A percentile compares a stretch with the other conserved stretches of the same genome.
phyloP scores from a whole-genome alignment of 2,329 filamentous ascomycete species.

The Trichoderma lentiforme region DNA sequence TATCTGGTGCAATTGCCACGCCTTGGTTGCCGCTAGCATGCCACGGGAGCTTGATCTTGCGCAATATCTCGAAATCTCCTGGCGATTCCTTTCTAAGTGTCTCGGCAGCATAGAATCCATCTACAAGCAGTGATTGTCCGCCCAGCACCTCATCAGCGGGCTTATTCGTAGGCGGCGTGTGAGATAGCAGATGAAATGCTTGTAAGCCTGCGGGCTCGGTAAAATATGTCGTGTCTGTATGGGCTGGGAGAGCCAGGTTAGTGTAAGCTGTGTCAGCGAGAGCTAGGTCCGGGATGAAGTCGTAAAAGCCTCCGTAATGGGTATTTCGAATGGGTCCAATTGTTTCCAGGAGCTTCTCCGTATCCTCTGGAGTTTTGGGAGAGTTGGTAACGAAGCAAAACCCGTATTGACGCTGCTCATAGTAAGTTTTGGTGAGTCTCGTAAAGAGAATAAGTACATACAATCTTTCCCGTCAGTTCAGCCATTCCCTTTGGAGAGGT shows the following conservation, averaged over 20 bases:
- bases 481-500: conserved; percentile 51
- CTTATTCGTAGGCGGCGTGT: conserved; percentile 44
- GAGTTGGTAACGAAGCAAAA: conserved; percentile 74
- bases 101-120: conserved; percentile 73
- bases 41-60: conserved; percentile 59
- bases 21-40: conserved; percentile 90
- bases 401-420: conserved; percentile 59
- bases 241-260: conserved; percentile 72
- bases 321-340: conserved; percentile 87
- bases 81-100: conserved; percentile 54
- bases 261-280: conserved; percentile 92
- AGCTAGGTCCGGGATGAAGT: conserved; percentile 85
- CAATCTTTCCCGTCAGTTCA: conserved; percentile 62
- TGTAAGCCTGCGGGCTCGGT: conserved; percentile 88
- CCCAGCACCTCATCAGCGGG: conserved; percentile 47
- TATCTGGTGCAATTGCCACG: conserved; percentile 72
- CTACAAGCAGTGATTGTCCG: conserved; percentile 77
- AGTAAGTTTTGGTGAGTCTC: conserved; percentile 17
- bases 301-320: conserved; percentile 78
- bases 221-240: conserved; percentile 97
- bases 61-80: conserved; percentile 56
- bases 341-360: conserved; percentile 69
- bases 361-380: conserved; percentile 65
- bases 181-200: conserved; percentile 85
- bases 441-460: conserved; percentile 31